Percentiles rank a stretch among this genome's conserved stretches.
phyloP scores from a whole-genome alignment of 225 moss, liverwort and hornwort species.

The Takakia lepidozioides region DNA sequence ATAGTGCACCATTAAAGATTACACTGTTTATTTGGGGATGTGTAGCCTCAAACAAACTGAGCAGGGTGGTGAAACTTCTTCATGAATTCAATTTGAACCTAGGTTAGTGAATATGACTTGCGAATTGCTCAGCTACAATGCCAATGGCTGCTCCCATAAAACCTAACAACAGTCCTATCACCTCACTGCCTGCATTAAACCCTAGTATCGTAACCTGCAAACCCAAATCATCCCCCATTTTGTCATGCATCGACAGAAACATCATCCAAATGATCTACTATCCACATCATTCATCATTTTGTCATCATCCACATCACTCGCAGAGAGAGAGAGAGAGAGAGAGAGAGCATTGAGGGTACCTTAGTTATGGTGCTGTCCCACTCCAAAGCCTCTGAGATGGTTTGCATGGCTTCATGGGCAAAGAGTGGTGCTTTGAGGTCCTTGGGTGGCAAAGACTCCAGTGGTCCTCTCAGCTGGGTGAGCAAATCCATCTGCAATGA shows the following conservation, averaged over 20 bases:
- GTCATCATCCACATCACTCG: background rate
- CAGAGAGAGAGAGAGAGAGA: background rate
- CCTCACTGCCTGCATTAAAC: conserved; percentile 82
- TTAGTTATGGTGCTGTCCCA: conserved; percentile 70
- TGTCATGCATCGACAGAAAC: too few relatives aligned
- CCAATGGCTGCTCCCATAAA: conserved; percentile 80
- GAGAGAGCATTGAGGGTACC: conserved; percentile 16
- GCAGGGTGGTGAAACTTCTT: too few relatives aligned
- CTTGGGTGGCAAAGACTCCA: conserved; percentile 4
- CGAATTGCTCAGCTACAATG: conserved; percentile 88
- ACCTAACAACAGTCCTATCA: conserved; percentile 68
- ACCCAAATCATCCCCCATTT: too few relatives aligned
- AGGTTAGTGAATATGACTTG: conserved; percentile 40
- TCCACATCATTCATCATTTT: background rate
- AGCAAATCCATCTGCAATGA: conserved; percentile 82
- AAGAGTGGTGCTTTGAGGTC: conserved; percentile 20
- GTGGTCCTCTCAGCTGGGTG: conserved; percentile 35
- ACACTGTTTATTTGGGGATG: too few relatives aligned
- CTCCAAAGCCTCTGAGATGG: conserved; percentile 68
- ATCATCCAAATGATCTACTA: too few relatives aligned
- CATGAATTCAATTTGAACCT: too few relatives aligned
- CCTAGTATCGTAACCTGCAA: conserved; percentile 84
- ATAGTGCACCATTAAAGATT: too few relatives aligned
- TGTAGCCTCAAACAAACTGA: too few relatives aligned
- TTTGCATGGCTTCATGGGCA: conserved; percentile 62